A percentile compares a stretch with the other conserved stretches of the same genome.
phyloP scores from a whole-genome alignment of 78 protist genomes.

The Dictyostelium firmibasis region DNA sequence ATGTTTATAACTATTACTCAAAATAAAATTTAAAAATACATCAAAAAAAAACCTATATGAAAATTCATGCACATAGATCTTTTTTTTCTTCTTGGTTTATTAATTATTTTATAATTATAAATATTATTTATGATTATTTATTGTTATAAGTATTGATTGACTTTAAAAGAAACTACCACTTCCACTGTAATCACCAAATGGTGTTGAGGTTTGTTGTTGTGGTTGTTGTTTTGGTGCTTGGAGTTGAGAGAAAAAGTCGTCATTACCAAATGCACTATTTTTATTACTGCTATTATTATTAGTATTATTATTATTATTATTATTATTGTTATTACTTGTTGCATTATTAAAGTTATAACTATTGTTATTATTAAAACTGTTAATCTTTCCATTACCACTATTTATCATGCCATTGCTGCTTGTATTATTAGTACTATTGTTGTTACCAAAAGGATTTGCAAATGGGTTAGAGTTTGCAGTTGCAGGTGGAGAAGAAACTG shows the following conservation, averaged over 20 bases:
- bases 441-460: background rate
- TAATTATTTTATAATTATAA: background rate
- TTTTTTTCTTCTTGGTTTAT: background rate
- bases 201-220: conserved; percentile 19
- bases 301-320: background rate
- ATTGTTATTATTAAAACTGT: background rate
- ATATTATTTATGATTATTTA: background rate
- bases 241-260: background rate
- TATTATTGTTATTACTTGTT: background rate
- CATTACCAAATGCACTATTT: background rate
- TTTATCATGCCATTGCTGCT: background rate
- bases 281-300: background rate
- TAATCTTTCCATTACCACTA: background rate
- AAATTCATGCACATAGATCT: background rate
- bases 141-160: background rate
- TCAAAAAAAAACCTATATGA: background rate
- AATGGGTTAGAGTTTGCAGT: conserved; percentile 4
- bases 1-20: background rate
- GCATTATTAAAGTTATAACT: too few relatives aligned
- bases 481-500: background rate
- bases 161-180: background rate
- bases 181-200: background rate
- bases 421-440: background rate
- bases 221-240: conserved; percentile 15
- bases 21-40: background rate